phyloP scores from a whole-genome alignment of 805 yeast genomes.

The Isabelozyma pseudorhagii region DNA sequence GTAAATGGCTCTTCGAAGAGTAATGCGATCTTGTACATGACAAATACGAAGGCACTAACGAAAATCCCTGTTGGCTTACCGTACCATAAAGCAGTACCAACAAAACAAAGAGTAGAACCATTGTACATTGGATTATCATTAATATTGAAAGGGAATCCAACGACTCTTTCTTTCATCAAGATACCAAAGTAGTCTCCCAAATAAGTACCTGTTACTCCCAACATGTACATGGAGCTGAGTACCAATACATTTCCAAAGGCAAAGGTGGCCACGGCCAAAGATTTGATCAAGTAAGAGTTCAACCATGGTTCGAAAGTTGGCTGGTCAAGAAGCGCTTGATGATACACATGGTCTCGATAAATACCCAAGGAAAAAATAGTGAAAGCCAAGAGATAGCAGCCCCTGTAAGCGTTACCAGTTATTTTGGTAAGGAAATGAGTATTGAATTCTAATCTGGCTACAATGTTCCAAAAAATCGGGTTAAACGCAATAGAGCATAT shows the following conservation, averaged over 20 bases:
- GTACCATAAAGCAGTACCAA: constrained; percentile 85
- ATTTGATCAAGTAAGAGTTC: constrained; percentile 33
- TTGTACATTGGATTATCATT: constrained; percentile 95
- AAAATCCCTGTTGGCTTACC: constrained; percentile 88
- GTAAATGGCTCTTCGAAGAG: constrained; percentile 96
- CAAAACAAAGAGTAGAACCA: constrained; percentile 84
- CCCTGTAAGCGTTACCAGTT: constrained; percentile 62
- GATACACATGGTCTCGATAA: constrained; percentile 71
- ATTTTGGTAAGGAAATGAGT: constrained; percentile 73
- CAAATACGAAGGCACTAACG: constrained; percentile 66
- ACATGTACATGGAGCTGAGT: constrained; percentile 78
- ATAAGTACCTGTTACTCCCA: constrained; percentile 96
- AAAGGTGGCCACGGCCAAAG: constrained; percentile 55
- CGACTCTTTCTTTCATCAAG: constrained; percentile 84
- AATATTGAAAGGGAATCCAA: constrained; percentile 90
- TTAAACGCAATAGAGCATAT: constrained; percentile 77
- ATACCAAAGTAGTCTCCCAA: constrained; percentile 97
- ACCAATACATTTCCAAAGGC: constrained; percentile 79
- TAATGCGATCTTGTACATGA: constrained; percentile 82
- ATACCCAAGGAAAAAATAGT: constrained; percentile 86
- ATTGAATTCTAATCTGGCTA: constrained; percentile 81
- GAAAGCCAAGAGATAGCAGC: constrained; percentile 81
- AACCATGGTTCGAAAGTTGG: constrained; percentile 58
- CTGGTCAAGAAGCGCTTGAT: constrained; percentile 69
- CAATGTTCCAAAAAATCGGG: constrained; percentile 94